Conservation (phyloP, 495 filamentous ascomycete species). For the Xylaria castorea region DNA sequence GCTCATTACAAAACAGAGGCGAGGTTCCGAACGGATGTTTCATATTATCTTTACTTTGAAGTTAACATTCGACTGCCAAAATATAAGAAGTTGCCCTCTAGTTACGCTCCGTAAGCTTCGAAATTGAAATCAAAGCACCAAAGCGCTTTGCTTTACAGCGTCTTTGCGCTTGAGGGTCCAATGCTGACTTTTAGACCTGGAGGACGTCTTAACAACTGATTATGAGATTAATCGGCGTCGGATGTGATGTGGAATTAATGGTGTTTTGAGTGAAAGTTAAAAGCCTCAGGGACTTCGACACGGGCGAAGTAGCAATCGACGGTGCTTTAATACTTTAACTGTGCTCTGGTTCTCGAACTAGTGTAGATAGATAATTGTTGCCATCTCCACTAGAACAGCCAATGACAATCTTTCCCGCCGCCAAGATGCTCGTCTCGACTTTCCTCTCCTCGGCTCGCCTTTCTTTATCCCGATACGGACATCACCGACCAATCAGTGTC, state of each 20-base stretch:
- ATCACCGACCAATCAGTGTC: background rate
- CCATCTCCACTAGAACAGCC: background rate
- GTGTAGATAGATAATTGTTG: background rate
- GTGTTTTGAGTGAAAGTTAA: background rate
- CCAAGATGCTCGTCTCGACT: slow-evolving; percentile 13
- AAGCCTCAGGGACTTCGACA: background rate
- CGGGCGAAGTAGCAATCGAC: background rate
- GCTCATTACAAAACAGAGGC: background rate
- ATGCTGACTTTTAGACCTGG: background rate
- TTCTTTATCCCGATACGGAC: background rate
- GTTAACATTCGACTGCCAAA: background rate
- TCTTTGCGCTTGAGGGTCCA: background rate
- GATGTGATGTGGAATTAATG: background rate
- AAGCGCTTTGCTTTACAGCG: background rate
- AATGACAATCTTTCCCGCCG: slow-evolving; percentile 13
- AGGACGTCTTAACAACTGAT: background rate
- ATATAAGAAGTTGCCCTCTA: background rate
- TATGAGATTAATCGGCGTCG: background rate
- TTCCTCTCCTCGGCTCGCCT: slow-evolving; percentile 16
- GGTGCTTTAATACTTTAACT: background rate
- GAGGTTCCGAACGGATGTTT: background rate
- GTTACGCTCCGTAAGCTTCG: background rate
- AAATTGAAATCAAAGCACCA: background rate
- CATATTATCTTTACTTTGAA: background rate
- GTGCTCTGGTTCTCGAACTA: background rate